Conservation (phyloP, 2,329 filamentous ascomycete species). For the Colletotrichum filicis region DNA sequence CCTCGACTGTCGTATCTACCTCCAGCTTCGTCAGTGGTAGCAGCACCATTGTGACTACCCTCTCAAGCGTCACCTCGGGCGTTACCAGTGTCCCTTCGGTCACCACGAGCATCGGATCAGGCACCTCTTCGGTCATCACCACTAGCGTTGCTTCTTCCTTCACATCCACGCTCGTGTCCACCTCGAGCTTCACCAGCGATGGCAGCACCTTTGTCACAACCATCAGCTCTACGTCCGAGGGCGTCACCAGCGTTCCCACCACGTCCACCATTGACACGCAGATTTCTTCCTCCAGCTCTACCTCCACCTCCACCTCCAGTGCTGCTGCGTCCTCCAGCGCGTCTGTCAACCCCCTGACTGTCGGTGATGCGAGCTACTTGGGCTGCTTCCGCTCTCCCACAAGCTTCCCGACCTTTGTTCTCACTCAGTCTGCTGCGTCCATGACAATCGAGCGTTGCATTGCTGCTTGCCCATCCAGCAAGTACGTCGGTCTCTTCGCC, state of each 20-base stretch:
- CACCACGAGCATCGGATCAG: neutral
- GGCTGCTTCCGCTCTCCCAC: slow-evolving; percentile 42
- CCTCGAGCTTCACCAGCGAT: neutral
- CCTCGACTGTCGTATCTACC: neutral
- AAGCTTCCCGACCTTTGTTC: slow-evolving; percentile 41
- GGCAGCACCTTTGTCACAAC: neutral
- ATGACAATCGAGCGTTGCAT: slow-evolving; percentile 41
- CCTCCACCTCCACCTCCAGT: neutral
- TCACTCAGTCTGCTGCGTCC: slow-evolving; percentile 22
- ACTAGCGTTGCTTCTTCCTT: neutral
- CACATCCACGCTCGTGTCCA: neutral
- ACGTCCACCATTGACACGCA: neutral
- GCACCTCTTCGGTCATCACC: neutral
- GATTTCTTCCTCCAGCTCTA: neutral
- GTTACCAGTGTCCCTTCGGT: neutral
- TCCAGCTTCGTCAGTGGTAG: neutral
- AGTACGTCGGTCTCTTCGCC: slow-evolving; percentile 4
- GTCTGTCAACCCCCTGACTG: slow-evolving; percentile 2
- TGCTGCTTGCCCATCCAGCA: slow-evolving; percentile 36
- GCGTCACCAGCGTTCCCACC: neutral
- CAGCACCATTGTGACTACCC: neutral
- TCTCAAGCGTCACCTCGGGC: no score
- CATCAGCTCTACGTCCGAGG: neutral
- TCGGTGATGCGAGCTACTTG: slow-evolving; percentile 37
- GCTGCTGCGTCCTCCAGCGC: neutral